A percentile compares a stretch with the other conserved stretches of the same genome.
Conservation (phyloP, 805 yeast genomes). For the Ogataea nitratoaversa region DNA sequence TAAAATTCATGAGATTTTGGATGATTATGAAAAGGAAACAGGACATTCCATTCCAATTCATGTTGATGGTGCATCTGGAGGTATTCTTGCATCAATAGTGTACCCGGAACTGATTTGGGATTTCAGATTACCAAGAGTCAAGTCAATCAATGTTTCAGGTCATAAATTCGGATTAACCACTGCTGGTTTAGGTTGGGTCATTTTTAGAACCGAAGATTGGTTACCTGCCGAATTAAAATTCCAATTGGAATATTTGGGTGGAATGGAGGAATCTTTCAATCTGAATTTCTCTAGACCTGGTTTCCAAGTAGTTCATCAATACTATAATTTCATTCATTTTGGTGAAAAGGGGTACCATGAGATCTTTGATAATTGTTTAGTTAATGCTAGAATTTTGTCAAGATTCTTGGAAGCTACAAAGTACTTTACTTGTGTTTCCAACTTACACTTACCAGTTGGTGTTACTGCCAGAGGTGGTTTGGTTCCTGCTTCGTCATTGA, state of each 20-base stretch:
- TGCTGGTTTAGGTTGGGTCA: slow-evolving; percentile 90
- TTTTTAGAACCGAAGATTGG: slow-evolving; percentile 64
- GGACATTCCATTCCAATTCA: slow-evolving; percentile 77
- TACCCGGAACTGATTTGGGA: slow-evolving; percentile 82
- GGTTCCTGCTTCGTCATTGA: slow-evolving; percentile 17
- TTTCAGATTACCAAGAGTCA: slow-evolving; percentile 71
- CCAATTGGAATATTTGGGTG: slow-evolving; percentile 80
- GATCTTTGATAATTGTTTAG: slow-evolving; percentile 57
- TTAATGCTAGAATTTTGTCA: slow-evolving; percentile 69
- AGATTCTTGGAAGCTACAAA: slow-evolving; percentile 59
- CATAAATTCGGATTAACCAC: slow-evolving; percentile 90
- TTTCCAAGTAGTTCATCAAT: slow-evolving; percentile 84
- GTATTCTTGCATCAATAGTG: slow-evolving; percentile 79
- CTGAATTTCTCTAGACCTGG: slow-evolving; percentile 92
- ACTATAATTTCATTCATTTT: slow-evolving; percentile 67
- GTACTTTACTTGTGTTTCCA: slow-evolving; percentile 69
- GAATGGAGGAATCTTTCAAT: slow-evolving; percentile 80
- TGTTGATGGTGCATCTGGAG: slow-evolving; percentile 94
- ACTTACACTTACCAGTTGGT: slow-evolving; percentile 62
- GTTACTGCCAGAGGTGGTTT: slow-evolving; percentile 25
- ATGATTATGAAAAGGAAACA: slow-evolving; percentile 60
- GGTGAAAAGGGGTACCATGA: slow-evolving; percentile 71
- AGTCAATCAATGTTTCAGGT: slow-evolving; percentile 84
- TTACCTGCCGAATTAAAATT: slow-evolving; percentile 73
- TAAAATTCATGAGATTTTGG: slow-evolving; percentile 58